A percentile compares a stretch with the other conserved stretches of the same genome.
phyloP scores from a whole-genome alignment of 2,329 filamentous ascomycete species.

The Xylariaceae sp. region DNA sequence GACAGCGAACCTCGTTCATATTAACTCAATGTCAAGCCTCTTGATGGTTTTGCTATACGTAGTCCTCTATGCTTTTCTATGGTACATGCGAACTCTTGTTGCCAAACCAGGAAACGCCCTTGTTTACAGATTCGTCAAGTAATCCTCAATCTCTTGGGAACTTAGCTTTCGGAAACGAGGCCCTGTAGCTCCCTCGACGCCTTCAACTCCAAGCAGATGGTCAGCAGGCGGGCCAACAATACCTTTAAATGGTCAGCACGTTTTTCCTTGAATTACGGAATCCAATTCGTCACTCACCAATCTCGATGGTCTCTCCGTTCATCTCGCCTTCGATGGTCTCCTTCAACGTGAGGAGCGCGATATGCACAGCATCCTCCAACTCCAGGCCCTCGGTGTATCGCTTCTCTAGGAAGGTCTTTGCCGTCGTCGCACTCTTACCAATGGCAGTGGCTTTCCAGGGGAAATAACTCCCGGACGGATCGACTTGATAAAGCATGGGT shows the following conservation, averaged over 20 bases:
- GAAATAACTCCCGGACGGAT: constrained; percentile 98
- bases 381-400: constrained; percentile 96
- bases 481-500: constrained; percentile 97
- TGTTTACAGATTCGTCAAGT: constrained; percentile 91
- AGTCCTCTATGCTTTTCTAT: constrained; percentile 50
- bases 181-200: constrained; percentile 80
- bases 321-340: constrained; percentile 99
- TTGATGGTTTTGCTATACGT: constrained; percentile 39
- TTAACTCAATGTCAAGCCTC: constrained; percentile 37
- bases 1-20: constrained; percentile 54
- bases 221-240: constrained; percentile 95
- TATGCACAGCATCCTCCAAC: constrained; percentile 97
- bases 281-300: constrained; percentile 63
- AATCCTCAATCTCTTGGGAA: constrained; percentile 98
- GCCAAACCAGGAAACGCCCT: constrained; percentile 28
- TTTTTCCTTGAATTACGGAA: not conserved
- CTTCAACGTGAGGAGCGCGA: constrained; percentile 94
- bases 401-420: constrained; percentile 99
- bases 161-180: constrained; percentile 92
- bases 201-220: constrained; percentile 88
- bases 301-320: constrained; percentile 98
- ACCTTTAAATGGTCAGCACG: constrained; percentile 54
- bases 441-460: constrained; percentile 99
- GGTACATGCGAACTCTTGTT: constrained; percentile 45
- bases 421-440: constrained; percentile 96